phyloP scores from a whole-genome alignment of 2,329 filamentous ascomycete genomes.

The Epichloe gansuensis region DNA sequence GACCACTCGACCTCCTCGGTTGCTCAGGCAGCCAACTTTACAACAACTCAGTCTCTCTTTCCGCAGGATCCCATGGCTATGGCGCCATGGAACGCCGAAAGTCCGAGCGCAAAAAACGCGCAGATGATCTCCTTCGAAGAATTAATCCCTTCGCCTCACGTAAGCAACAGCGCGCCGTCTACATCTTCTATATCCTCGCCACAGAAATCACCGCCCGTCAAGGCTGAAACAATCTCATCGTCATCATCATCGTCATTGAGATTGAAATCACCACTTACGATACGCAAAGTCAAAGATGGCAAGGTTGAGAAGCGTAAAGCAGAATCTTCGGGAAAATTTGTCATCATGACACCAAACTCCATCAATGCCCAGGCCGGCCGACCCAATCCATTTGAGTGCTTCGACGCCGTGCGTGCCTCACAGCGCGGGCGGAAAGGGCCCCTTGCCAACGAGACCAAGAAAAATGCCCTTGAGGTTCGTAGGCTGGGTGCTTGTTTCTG shows the following conservation, averaged over 20 bases:
- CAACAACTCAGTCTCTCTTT: slow-evolving; percentile 26
- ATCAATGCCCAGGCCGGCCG: slow-evolving; percentile 38
- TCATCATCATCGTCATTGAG: neutral
- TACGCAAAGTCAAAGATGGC: slow-evolving; percentile 30
- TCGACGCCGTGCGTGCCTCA: slow-evolving; percentile 38
- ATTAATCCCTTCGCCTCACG: slow-evolving; percentile 20
- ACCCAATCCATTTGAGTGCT: slow-evolving; percentile 41
- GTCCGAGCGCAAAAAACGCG: slow-evolving; percentile 17
- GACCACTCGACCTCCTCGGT: slow-evolving; percentile 10
- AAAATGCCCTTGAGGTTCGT: slow-evolving; percentile 41
- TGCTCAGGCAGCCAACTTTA: slow-evolving; percentile 11
- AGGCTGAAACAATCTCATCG: slow-evolving; percentile 11
- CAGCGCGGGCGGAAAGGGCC: slow-evolving; percentile 45
- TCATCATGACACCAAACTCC: slow-evolving; percentile 41
- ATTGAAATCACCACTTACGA: slow-evolving; percentile 19
- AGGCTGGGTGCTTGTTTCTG: slow-evolving; percentile 45
- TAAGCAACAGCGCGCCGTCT: slow-evolving; percentile 9
- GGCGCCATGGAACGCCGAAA: slow-evolving; percentile 30
- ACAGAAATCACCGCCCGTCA: slow-evolving; percentile 16
- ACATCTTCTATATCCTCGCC: slow-evolving; percentile 15
- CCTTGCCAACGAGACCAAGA: slow-evolving; percentile 39
- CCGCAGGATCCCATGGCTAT: slow-evolving; percentile 20
- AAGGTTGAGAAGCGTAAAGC: slow-evolving; percentile 21
- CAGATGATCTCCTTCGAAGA: slow-evolving; percentile 27
- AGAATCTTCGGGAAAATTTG: slow-evolving; percentile 30